These are phyloP conservation scores for Suhomyces bolitotheri DNA, from an alignment of 1,139 yeast genomes.

Conservation along the genomic window DNA sequence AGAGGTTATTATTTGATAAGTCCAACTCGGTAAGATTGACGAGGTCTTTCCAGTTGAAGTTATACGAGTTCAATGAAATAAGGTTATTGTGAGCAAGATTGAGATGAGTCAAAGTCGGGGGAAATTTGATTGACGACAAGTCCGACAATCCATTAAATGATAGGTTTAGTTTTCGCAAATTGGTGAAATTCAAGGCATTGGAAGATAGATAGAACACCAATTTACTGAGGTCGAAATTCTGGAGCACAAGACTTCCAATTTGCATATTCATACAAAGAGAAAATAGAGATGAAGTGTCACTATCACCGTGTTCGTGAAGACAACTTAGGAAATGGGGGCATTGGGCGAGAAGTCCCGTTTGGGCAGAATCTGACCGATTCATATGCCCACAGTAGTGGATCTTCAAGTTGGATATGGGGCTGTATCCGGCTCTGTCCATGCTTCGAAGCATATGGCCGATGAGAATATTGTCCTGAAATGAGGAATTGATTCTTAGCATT, in stretches of 20 bases:
- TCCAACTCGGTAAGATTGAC: constrained; percentile 20
- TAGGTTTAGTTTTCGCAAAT: constrained; percentile 19
- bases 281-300: neutral
- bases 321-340: neutral
- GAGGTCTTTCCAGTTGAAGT: constrained; percentile 13
- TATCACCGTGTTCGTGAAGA: neutral
- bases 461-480: constrained; percentile 9
- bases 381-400: constrained; percentile 1
- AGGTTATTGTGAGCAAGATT: constrained; percentile 28
- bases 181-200: constrained; percentile 1
- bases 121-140: constrained; percentile 13
- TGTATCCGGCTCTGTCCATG: constrained; percentile 6
- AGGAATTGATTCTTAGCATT: constrained; percentile 12
- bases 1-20: constrained; percentile 27
- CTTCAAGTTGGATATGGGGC: constrained; percentile 3
- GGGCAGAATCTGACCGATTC: neutral
- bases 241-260: constrained; percentile 4
- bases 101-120: constrained; percentile 13
- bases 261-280: constrained; percentile 2
- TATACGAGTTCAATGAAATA: constrained; percentile 13
- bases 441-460: constrained; percentile 12
- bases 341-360: neutral
- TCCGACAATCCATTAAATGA: constrained; percentile 26
- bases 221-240: constrained; percentile 1
- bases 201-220: constrained; percentile 3